These are phyloP conservation scores for Alternaria hordeiaustralica DNA, from an alignment of 2,329 filamentous ascomycete species.

Conservation along the genomic window DNA sequence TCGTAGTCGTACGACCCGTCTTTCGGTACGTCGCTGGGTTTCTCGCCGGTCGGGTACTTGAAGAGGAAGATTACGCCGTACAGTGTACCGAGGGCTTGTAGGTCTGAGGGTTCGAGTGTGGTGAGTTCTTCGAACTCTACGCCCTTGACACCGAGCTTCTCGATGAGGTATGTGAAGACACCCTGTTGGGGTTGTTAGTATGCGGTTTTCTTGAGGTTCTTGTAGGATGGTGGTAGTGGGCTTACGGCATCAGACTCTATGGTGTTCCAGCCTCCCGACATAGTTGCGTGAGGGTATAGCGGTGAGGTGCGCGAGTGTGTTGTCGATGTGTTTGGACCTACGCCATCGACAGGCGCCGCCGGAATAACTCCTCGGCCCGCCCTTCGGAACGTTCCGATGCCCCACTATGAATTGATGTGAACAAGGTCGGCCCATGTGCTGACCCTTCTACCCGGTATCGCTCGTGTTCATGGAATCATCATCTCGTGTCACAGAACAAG, in stretches of 20 bases:
- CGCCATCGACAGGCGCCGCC: slow-evolving; percentile 22
- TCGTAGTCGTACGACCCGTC: slow-evolving; percentile 83
- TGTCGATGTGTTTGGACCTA: slow-evolving; percentile 14
- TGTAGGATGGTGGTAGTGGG: slow-evolving; percentile 15
- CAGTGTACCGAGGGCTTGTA: slow-evolving; percentile 67
- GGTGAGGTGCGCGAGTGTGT: slow-evolving; percentile 10
- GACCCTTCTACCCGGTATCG: background rate
- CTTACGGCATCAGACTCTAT: slow-evolving; percentile 74
- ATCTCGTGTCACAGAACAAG: background rate
- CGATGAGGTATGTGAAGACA: slow-evolving; percentile 96
- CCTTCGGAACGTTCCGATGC: slow-evolving; percentile 26
- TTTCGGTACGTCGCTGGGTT: slow-evolving; percentile 70
- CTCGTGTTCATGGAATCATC: background rate
- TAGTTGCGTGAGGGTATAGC: slow-evolving; percentile 3
- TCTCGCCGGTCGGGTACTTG: slow-evolving; percentile 82
- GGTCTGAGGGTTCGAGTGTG: slow-evolving; percentile 78
- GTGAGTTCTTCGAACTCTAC: slow-evolving; percentile 98
- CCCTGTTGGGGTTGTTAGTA: slow-evolving; percentile 61
- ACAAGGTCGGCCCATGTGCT: background rate
- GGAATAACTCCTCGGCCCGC: slow-evolving; percentile 22
- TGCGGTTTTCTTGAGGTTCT: background rate
- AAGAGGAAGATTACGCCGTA: slow-evolving; percentile 99
- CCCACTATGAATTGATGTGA: background rate
- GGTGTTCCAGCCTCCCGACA: slow-evolving; percentile 31
- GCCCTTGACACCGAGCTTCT: slow-evolving; percentile 86